Base-by-base conservation (phyloP, 2,329 filamentous ascomycete genomes). In the Parastagonospora avenae region DNA sequence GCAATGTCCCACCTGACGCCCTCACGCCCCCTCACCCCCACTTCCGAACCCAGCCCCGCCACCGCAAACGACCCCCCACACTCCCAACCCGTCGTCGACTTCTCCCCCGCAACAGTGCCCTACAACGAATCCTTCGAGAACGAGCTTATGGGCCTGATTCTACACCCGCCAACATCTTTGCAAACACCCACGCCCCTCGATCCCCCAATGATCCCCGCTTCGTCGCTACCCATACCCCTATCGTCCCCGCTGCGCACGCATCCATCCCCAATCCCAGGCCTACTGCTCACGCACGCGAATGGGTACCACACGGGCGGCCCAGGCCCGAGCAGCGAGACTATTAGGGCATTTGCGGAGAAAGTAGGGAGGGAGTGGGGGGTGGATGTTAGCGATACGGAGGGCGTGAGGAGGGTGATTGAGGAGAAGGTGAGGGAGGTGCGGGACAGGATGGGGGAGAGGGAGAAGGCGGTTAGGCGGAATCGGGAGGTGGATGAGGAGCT, bases 301-400 rank as follows among this genome's bases (percentile, higher is more conserved):
- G 78, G 78, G n/a, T 78, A 76, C 38, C 66, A 78, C 27, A 77
- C 79, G 38, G 78, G 78, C n/a, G 78, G 78, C 1, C 76, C 76
- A 1, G 76, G 76, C 1, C 71, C 77, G 1, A 66, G 71, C 9
- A 69, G 74, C 2, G 55, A 62, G 4, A 68, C 72, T 1, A 61
- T 71, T 1, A 37, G 49, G 11, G 64, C 63, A 10, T 79, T 76
- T 56, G 71, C 74, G 2, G 63, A 73, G 36, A 63, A 72, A 38
- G 79, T 79, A 46, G 70, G 79, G 2, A 45, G 55, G 19, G 67
- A 73, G 45, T 62, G 76, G 46, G 59, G 63, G 4, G 19, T 28
- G 12, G 37, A 39, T 4, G 67, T 77, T 16, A 60, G 64, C 28
- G 71, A 72, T 46, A 59, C 60, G 9, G 68, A 65, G 14, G 71